Evolutionary conservation across 1,139 yeast species (phyloP).

Genomic region (Groenewaldozyma auringiensis): DNA sequence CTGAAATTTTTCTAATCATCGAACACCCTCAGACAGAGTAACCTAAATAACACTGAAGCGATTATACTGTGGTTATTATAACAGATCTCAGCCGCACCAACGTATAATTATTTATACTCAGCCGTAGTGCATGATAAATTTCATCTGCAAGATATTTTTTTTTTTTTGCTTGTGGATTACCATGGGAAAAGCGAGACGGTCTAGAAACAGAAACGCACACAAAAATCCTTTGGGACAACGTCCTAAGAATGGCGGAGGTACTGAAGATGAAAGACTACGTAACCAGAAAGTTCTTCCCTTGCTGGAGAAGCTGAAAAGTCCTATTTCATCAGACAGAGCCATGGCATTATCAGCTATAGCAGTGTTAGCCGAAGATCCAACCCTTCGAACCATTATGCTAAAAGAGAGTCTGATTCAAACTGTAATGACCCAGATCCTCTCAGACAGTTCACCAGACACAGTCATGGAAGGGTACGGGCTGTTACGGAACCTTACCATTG

Average conservation of each 20-base stretch:
- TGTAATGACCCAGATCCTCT: slow-evolving; percentile 55
- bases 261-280: slow-evolving; percentile 44
- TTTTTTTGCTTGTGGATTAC: background rate
- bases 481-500: slow-evolving; percentile 68
- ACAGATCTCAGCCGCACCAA: too few relatives aligned
- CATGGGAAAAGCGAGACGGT: slow-evolving; percentile 17
- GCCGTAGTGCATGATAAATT: too few relatives aligned
- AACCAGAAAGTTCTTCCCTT: slow-evolving; percentile 59
- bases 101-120: too few relatives aligned
- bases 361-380: slow-evolving; percentile 60
- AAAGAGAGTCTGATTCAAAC: slow-evolving; percentile 63
- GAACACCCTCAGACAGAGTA: background rate
- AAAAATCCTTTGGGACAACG: slow-evolving; percentile 40
- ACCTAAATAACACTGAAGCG: background rate
- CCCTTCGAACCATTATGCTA: slow-evolving; percentile 53
- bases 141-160: background rate
- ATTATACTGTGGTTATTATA: too few relatives aligned
- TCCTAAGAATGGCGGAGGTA: slow-evolving; percentile 20
- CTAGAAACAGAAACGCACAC: slow-evolving; percentile 4
- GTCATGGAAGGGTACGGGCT: slow-evolving; percentile 76
- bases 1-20: background rate
- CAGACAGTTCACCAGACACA: slow-evolving; percentile 64
- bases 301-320: slow-evolving; percentile 53
- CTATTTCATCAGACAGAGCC: slow-evolving; percentile 63
- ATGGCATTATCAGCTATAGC: slow-evolving; percentile 73